These are phyloP conservation scores for Pyronema domesticum DNA, from an alignment of 495 filamentous ascomycete species.

Conservation along the genomic window DNA sequence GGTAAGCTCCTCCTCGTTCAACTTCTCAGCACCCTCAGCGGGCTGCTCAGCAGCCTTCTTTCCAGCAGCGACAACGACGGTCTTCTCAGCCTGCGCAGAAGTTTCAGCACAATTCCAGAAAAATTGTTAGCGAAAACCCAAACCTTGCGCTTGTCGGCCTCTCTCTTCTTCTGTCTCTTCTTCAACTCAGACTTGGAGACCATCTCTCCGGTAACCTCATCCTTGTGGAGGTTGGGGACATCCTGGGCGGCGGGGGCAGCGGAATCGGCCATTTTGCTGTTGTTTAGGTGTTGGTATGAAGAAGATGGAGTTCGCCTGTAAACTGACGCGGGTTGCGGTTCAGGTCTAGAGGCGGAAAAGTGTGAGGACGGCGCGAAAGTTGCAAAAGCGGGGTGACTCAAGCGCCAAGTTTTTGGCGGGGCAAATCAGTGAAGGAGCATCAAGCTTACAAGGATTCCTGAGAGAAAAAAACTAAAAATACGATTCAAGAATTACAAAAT, in stretches of 20 bases:
- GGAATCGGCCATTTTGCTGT: conserved; percentile 35
- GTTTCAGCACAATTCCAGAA: neutral
- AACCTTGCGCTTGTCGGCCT: conserved; percentile 64
- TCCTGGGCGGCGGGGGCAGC: conserved; percentile 28
- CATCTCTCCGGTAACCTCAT: conserved; percentile 71
- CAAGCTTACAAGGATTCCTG: too few relatives aligned
- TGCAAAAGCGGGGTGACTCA: too few relatives aligned
- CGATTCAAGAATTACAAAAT: too few relatives aligned
- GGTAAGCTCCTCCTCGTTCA: conserved; percentile 60
- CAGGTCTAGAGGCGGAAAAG: too few relatives aligned
- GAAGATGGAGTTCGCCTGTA: neutral
- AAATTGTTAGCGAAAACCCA: neutral
- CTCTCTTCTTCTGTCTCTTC: conserved; percentile 83
- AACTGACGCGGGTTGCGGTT: too few relatives aligned
- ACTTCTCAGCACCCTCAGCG: conserved; percentile 45
- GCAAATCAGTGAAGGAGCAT: too few relatives aligned
- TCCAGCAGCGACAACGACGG: conserved; percentile 49
- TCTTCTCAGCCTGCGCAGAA: conserved; percentile 43
- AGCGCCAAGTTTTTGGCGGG: too few relatives aligned
- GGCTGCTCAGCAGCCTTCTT: conserved; percentile 29
- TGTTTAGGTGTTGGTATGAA: neutral
- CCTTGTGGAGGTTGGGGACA: conserved; percentile 57
- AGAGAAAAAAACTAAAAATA: too few relatives aligned
- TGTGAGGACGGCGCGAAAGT: too few relatives aligned
- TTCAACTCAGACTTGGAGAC: conserved; percentile 82